Conservation (phyloP, 495 filamentous ascomycete genomes). For the Letharia lupina region DNA sequence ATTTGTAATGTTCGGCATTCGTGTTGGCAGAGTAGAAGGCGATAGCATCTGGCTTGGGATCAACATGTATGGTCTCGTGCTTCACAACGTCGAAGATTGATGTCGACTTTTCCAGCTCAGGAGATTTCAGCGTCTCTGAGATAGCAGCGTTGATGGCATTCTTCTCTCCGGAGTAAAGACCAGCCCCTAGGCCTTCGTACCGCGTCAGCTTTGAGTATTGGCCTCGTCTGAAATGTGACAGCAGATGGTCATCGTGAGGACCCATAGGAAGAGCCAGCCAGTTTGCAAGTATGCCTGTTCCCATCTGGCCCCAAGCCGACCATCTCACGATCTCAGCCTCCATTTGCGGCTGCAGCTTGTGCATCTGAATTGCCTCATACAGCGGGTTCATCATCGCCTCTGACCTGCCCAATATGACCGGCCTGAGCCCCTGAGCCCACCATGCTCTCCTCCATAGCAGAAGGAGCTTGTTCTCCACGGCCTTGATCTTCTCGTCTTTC, state of each 20-base stretch:
- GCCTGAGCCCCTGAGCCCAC: conserved; percentile 88
- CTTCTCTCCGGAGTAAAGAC: conserved; percentile 67
- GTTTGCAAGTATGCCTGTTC: conserved; percentile 73
- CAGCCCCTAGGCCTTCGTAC: conserved; percentile 63
- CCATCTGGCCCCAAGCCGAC: conserved; percentile 92
- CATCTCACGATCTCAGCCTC: conserved; percentile 72
- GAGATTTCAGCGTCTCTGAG: conserved; percentile 49
- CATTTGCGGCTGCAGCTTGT: conserved; percentile 46
- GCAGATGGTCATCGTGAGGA: conserved; percentile 58
- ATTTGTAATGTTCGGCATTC: conserved; percentile 54
- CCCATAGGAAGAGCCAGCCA: conserved; percentile 83
- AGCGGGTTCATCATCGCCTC: conserved; percentile 82
- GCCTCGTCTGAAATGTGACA: conserved; percentile 64
- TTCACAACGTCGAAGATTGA: conserved; percentile 51
- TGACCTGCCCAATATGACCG: conserved; percentile 66
- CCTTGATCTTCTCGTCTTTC: conserved; percentile 49
- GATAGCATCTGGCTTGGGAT: conserved; percentile 54
- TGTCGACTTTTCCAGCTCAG: conserved; percentile 46
- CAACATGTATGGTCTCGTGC: conserved; percentile 52
- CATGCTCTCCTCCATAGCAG: conserved; percentile 86
- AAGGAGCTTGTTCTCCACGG: conserved; percentile 69
- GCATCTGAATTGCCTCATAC: conserved; percentile 58
- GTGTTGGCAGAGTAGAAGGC: conserved; percentile 67
- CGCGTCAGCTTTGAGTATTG: conserved; percentile 63
- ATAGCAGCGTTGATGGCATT: conserved; percentile 56